phyloP scores from a whole-genome alignment of 2,329 filamentous ascomycete species.

The Diaporthe sp. region DNA sequence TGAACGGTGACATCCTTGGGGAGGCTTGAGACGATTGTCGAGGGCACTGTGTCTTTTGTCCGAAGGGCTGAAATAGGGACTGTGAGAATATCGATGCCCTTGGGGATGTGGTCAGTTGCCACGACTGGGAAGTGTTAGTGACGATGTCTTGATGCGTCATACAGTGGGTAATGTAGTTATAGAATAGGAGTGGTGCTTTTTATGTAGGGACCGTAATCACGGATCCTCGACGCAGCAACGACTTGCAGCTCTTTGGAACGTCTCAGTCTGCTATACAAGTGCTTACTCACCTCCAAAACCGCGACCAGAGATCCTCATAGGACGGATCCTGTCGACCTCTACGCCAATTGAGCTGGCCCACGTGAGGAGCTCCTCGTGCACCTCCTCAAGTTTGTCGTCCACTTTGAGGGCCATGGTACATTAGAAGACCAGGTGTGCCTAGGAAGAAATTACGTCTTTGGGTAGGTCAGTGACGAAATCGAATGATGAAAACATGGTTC shows the following conservation, averaged over 20 bases:
- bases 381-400: conserved; percentile 45
- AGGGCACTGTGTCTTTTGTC: conserved; percentile 72
- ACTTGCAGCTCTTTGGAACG: too few species aligned
- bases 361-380: conserved; percentile 67
- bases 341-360: conserved; percentile 80
- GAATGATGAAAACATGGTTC: neutral
- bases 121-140: conserved; percentile 23
- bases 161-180: too few species aligned
- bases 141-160: neutral
- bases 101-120: conserved; percentile 32
- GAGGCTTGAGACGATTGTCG: conserved; percentile 65
- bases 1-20: conserved; percentile 74
- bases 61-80: conserved; percentile 75
- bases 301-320: conserved; percentile 76
- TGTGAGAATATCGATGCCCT: conserved; percentile 49
- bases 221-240: neutral
- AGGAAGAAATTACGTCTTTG: neutral
- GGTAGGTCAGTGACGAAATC: neutral
- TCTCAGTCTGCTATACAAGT: neutral
- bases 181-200: neutral
- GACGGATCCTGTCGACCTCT: conserved; percentile 75
- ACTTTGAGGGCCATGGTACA: neutral
- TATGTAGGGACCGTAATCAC: neutral
- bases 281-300: conserved; percentile 72
- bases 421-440: too few species aligned